A percentile compares a stretch with the other conserved stretches of the same genome.
Conservation (phyloP, 2,329 filamentous ascomycete species). For the Cordyceps javanica region DNA sequence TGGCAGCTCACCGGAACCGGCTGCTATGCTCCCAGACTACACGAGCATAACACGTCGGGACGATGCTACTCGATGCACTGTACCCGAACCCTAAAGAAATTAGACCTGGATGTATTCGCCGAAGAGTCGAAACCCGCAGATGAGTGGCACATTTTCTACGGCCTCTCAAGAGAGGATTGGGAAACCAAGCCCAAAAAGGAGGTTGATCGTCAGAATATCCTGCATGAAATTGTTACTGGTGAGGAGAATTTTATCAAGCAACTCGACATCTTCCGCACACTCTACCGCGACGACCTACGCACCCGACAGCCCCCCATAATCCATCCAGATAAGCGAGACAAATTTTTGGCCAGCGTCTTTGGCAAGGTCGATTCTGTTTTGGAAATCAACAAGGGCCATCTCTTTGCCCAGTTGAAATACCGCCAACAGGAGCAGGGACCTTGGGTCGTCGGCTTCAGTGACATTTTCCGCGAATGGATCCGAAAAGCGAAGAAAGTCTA, state of each 20-base stretch:
- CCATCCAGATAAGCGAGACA: conserved; percentile 66
- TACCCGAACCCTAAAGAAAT: conserved; percentile 88
- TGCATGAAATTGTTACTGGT: conserved; percentile 91
- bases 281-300: conserved; percentile 79
- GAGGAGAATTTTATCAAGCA: conserved; percentile 90
- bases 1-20: conserved; percentile 89
- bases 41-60: conserved; percentile 61
- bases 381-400: conserved; percentile 84
- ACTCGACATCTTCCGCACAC: conserved; percentile 73
- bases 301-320: conserved; percentile 74
- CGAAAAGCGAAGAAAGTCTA: conserved; percentile 85
- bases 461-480: conserved; percentile 98
- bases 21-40: conserved; percentile 82
- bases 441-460: conserved; percentile 89
- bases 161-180: conserved; percentile 69
- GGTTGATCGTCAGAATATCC: conserved; percentile 82
- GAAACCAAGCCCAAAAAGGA: conserved; percentile 75
- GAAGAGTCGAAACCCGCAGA: conserved; percentile 61
- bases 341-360: conserved; percentile 81
- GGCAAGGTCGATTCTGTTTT: conserved; percentile 85
- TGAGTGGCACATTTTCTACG: conserved; percentile 89
- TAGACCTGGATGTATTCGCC: conserved; percentile 71
- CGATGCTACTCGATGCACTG: conserved; percentile 94
- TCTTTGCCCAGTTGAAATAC: conserved; percentile 91
- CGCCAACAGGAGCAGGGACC: conserved; percentile 94